phyloP scores from a whole-genome alignment of 257 asterid species.

The Solanum peruvianum region DNA sequence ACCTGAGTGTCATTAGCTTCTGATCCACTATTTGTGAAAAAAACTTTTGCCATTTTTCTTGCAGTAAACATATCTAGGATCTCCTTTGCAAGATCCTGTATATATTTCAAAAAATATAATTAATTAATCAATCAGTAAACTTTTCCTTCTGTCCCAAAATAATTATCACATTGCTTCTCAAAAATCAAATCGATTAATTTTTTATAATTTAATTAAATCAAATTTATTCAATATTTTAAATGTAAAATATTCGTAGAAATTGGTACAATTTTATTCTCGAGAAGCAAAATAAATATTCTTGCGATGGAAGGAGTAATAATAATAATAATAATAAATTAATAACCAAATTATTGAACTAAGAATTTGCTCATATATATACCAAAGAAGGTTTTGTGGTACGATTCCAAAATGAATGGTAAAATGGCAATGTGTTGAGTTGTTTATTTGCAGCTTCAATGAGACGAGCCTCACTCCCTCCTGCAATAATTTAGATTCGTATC shows the following conservation, averaged over 20 bases:
- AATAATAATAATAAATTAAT: too few species aligned
- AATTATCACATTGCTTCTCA: not conserved
- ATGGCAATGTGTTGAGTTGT: slow-evolving; percentile 80
- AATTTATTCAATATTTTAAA: too few species aligned
- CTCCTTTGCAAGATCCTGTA: slow-evolving; percentile 81
- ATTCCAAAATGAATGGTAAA: slow-evolving; percentile 95
- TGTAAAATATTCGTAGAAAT: too few species aligned
- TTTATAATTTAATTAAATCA: too few species aligned
- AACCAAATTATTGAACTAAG: not conserved
- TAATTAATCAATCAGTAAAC: not conserved
- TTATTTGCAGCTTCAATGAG: slow-evolving; percentile 77
- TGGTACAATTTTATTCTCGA: not conserved
- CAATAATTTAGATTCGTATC: not conserved
- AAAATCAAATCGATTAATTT: not conserved
- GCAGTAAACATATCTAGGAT: slow-evolving; percentile 67
- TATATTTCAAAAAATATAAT: not conserved
- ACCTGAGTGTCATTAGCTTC: slow-evolving; percentile 98
- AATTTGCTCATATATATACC: slow-evolving; percentile 7
- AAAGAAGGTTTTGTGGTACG: slow-evolving; percentile 86
- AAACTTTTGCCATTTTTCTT: slow-evolving; percentile 62
- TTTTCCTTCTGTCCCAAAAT: not conserved
- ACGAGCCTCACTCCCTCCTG: slow-evolving; percentile 89
- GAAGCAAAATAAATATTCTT: too few species aligned
- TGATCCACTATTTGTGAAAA: slow-evolving; percentile 89
- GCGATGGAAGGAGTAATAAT: not conserved